These are phyloP conservation scores for Paecilomyces dactylethromorphus DNA, from an alignment of 2,329 filamentous ascomycete genomes.

Conservation along the genomic window DNA sequence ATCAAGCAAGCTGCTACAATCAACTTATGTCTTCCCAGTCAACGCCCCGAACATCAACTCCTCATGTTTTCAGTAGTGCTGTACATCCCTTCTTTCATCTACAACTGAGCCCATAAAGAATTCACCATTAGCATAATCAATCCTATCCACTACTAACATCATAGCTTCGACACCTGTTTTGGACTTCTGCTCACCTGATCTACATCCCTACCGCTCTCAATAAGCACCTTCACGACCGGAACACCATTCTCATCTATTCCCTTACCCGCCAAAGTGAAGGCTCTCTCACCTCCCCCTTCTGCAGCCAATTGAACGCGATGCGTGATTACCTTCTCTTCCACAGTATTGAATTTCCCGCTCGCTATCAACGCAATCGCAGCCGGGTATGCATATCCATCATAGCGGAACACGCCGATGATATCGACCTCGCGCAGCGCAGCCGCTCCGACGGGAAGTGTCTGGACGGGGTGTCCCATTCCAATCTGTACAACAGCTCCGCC, in stretches of 20 bases:
- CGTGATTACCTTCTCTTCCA: slow-evolving; percentile 48
- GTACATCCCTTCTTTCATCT: neutral
- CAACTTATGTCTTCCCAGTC: neutral
- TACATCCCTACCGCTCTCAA: slow-evolving; percentile 22
- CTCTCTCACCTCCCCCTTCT: slow-evolving; percentile 42
- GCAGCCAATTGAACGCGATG: slow-evolving; percentile 40
- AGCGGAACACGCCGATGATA: slow-evolving; percentile 52
- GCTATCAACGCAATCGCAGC: slow-evolving; percentile 48
- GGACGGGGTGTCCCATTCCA: slow-evolving; percentile 51
- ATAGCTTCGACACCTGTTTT: neutral
- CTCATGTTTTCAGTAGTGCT: neutral
- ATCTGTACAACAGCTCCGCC: slow-evolving; percentile 50
- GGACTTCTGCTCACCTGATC: neutral
- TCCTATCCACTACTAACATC: neutral
- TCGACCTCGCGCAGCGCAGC: slow-evolving; percentile 52
- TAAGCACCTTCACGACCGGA: slow-evolving; percentile 49
- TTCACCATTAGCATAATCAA: neutral
- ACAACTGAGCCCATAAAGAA: neutral
- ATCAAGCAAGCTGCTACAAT: neutral
- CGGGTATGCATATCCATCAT: slow-evolving; percentile 47
- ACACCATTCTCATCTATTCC: slow-evolving; percentile 46
- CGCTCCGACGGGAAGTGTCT: slow-evolving; percentile 48
- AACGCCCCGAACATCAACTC: neutral
- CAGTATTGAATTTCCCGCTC: slow-evolving; percentile 42
- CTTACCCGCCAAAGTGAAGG: slow-evolving; percentile 45